Percentiles rank a stretch among this genome's conserved stretches.
These are phyloP conservation scores for Zizania latifolia DNA, from an alignment of 176 grass and related monocot species.

Conservation along the genomic window DNA sequence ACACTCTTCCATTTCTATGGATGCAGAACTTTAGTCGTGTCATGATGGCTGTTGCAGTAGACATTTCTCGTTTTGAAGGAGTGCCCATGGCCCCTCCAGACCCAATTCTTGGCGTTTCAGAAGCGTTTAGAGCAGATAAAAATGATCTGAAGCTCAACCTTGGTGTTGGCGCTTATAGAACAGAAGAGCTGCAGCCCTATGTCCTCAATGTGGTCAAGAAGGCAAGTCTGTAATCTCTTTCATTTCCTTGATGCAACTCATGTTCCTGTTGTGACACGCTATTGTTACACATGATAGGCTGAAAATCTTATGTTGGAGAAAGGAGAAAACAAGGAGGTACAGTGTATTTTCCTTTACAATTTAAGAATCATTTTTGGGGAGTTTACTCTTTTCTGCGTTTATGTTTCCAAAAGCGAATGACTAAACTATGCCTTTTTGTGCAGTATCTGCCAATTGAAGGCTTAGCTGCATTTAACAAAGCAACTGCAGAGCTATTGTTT, in stretches of 20 bases:
- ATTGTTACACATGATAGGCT: slow-evolving; percentile 41
- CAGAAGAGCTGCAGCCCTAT: slow-evolving; percentile 77
- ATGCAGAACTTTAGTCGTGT: slow-evolving; percentile 43
- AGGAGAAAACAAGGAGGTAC: slow-evolving; percentile 97
- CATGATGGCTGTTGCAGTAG: slow-evolving; percentile 60
- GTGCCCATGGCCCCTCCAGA: slow-evolving; percentile 92
- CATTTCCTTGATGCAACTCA: neutral
- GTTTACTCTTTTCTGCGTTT: neutral
- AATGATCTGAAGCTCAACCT: slow-evolving; percentile 91
- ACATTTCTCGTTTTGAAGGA: slow-evolving; percentile 79
- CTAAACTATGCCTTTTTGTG: slow-evolving; percentile 21
- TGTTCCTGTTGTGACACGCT: slow-evolving; percentile 10
- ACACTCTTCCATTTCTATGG: neutral
- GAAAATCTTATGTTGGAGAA: slow-evolving; percentile 90
- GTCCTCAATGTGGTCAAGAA: slow-evolving; percentile 94
- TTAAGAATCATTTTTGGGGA: neutral
- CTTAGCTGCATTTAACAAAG: slow-evolving; percentile 87
- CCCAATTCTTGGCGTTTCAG: slow-evolving; percentile 92
- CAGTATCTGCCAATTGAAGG: slow-evolving; percentile 99
- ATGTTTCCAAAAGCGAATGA: neutral
- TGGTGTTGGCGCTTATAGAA: slow-evolving; percentile 95
- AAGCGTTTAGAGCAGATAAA: slow-evolving; percentile 83
- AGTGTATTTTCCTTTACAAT: neutral
- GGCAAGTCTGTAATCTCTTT: slow-evolving; percentile 22
- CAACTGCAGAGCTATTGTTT: slow-evolving; percentile 76